Evolutionary conservation across 2,329 filamentous ascomycete genomes (phyloP).

Genomic region (Rutstroemia sp.): DNA sequence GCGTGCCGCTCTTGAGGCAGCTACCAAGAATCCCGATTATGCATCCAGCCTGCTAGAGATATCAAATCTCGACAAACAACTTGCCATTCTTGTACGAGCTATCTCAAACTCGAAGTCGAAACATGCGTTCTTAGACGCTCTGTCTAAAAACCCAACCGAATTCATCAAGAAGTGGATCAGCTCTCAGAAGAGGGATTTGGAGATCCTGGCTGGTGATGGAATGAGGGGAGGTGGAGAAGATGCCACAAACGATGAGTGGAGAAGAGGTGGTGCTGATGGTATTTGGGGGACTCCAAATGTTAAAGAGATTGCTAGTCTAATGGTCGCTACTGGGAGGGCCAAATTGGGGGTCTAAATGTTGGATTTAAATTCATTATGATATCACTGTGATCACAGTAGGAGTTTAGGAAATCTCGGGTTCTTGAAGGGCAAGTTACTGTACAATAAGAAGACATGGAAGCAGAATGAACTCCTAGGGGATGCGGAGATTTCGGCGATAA

Average conservation of each 20-base stretch:
- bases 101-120: constrained; percentile 82
- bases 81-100: constrained; percentile 76
- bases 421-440: not conserved
- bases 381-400: constrained; percentile 2
- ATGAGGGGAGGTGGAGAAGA: constrained; percentile 50
- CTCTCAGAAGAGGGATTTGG: constrained; percentile 62
- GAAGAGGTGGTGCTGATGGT: constrained; percentile 51
- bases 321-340: not conserved
- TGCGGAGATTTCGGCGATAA: not conserved
- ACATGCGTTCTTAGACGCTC: constrained; percentile 74
- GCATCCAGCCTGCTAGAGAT: constrained; percentile 70
- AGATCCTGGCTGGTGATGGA: constrained; percentile 25
- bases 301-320: constrained; percentile 49
- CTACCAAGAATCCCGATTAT: constrained; percentile 64
- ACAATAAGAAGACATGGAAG: not conserved
- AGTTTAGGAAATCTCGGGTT: not conserved
- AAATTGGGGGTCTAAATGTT: not conserved
- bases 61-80: constrained; percentile 70
- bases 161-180: constrained; percentile 86
- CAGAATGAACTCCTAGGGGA: not conserved
- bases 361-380: not conserved
- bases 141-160: constrained; percentile 72
- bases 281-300: constrained; percentile 57
- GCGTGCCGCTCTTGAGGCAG: constrained; percentile 54
- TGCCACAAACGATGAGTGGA: constrained; percentile 59